Base-by-base conservation (phyloP, 2,329 filamentous ascomycete species). In the Triangularia setosa region DNA sequence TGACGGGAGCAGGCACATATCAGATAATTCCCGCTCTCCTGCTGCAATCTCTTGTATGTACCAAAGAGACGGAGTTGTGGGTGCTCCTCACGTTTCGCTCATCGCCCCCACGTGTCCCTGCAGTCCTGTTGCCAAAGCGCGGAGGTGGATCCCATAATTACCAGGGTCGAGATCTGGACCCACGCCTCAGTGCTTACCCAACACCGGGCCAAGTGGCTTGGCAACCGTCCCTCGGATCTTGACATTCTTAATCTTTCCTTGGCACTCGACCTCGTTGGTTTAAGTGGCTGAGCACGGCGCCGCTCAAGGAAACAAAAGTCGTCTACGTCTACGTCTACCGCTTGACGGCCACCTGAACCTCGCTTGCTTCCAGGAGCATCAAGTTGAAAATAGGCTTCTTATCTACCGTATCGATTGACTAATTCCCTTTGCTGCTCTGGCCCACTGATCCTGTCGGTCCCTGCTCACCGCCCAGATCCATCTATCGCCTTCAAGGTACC, bases 161-260 rank as follows among this genome's bases (percentile, higher is more conserved):
- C 62, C 53, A 33, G 64, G 28, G 52, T 48, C 6, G 11, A 18
- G 61, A 48, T 66, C 52, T 58, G 59, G 57, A 58, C 52, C 65
- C 40, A 48, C 60, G 60, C 59, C 56, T 54, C 35, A 30, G 24
- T 25, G n/a, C 30, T 60, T 56, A 28, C 60, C n/a, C 33, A 64
- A 57, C 33, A 24, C 54, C 18, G 40, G 56, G 25, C 61, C 18
- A 61, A 33, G 52, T 18, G 16, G 16, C 62, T 66, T 64, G 64
- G 64, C 64, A 55, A 33, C 30, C 16, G 52, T n/a, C 27, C 56
- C 44, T 48, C 54, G 55, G 60, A 35, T 52, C 55, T 64, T 21
- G 16, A 44, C 33, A 30, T 14, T 12, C 28, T 21, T 14, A 16
- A 44, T 24, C 33, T 30, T 44, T 53, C 40, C 30, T 28, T 18